Base-by-base conservation (phyloP, 164 flowering plant species). In the Piper longum region DNA sequence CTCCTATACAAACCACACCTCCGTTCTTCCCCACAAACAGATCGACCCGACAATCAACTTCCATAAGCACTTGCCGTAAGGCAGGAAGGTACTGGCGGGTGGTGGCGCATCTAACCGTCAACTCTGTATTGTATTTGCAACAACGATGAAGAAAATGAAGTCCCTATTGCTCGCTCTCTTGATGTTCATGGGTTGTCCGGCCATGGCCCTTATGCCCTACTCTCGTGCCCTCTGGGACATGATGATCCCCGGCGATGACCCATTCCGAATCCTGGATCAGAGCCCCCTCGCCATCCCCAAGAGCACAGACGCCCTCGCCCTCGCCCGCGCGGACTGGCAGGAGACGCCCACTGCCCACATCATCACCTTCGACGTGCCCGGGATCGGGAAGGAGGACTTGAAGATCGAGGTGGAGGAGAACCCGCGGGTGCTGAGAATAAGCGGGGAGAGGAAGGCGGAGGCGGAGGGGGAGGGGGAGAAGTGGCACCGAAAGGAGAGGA, bases 321-420 rank as follows among this genome's bases (percentile, higher is more conserved):
- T 78, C 11, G 82, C 82, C 2, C 68, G 78, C 1, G 79, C 77
- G 0, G 83, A 82, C 62, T 82, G 83, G 85, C 80, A 78, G 60
- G 85, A 82, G 63, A 78, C 79, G 4, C 43, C 75, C 1, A 26
- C 52, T 0, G 65, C 72, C 17, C 85, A 80, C 60, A 39, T 82
- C 17, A 71, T 79, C 64, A 13, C 67, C 1, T 58, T 82, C 17
- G 85, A 82, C 61, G 65, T 82, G 1, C 73, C 73, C 3, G 85
- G 85, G 57, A 64, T 77, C 59, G 73, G 72, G 67, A 82, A 69
- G 59, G 80, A 75, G 7, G 85, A 82, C 41, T n/a, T 82, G 2
- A 80, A 79, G 72, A 78, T 82, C 4, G 82, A 82, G 67, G 74
- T 80, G 54, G 84, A 82, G 62, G 81, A 80, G 57, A 71, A 74